These are phyloP conservation scores for Diospyros lotus DNA, from an alignment of 148 eudicot genomes.

Conservation along the genomic window DNA sequence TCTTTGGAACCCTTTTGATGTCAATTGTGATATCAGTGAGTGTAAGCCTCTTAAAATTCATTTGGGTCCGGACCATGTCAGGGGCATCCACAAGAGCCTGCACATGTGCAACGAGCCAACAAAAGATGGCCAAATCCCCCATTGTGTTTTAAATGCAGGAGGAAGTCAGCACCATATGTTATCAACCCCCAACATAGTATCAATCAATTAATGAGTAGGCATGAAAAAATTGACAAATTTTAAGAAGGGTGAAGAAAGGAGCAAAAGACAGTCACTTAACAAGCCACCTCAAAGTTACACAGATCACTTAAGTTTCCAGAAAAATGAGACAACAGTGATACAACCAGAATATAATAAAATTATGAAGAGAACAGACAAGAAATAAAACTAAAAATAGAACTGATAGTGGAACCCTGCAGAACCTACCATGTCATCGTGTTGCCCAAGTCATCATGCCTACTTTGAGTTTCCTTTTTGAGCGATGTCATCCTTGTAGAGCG, in stretches of 20 bases:
- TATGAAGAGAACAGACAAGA: background rate
- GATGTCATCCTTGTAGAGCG: too few relatives aligned
- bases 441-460: too few relatives aligned
- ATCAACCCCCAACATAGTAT: background rate
- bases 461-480: too few relatives aligned
- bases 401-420: too few relatives aligned
- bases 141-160: background rate
- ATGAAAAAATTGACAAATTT: too few relatives aligned
- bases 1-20: slow-evolving; percentile 45
- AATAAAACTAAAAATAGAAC: too few relatives aligned
- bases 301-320: background rate
- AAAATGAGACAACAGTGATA: background rate
- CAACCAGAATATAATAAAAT: background rate
- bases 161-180: background rate
- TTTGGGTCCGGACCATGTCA: slow-evolving; percentile 56
- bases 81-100: slow-evolving; percentile 60
- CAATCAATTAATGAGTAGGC: background rate
- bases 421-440: too few relatives aligned
- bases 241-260: too few relatives aligned
- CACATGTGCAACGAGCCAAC: background rate
- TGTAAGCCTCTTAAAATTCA: slow-evolving; percentile 58
- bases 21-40: slow-evolving; percentile 52
- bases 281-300: background rate
- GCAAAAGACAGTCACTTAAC: background rate
- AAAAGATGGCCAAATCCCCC: background rate